These are phyloP conservation scores for Phanerodontia chrysosporium DNA, from an alignment of 768 basidiomycete species.

Conservation along the genomic window DNA sequence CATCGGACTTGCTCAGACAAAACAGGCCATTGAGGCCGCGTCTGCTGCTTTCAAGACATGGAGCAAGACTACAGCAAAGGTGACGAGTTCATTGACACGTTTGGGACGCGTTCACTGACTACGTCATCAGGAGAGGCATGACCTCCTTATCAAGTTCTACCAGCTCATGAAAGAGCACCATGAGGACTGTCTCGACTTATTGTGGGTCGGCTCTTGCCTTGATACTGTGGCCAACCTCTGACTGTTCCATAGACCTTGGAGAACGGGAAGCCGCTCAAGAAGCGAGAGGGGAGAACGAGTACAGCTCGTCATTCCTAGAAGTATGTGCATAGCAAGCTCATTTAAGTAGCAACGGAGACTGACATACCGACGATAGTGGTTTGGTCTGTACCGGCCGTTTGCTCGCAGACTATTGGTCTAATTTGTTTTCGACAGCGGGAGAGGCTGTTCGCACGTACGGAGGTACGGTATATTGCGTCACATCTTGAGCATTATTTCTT, in stretches of 20 bases:
- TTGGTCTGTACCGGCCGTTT: conserved; percentile 57
- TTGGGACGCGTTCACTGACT: background rate
- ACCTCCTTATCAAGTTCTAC: conserved; percentile 77
- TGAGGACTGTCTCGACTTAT: conserved; percentile 88
- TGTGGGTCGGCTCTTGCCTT: conserved; percentile 38
- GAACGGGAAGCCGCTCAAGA: conserved; percentile 88
- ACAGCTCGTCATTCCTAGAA: conserved; percentile 84
- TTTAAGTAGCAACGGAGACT: conserved; percentile 8
- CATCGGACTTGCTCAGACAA: conserved; percentile 81
- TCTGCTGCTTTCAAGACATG: conserved; percentile 76
- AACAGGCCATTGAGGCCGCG: conserved; percentile 81
- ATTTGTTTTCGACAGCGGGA: conserved; percentile 35
- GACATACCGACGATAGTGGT: conserved; percentile 53
- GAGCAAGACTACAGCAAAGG: conserved; percentile 83
- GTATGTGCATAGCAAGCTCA: conserved; percentile 34
- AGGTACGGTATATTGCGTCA: conserved; percentile 37
- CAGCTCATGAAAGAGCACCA: conserved; percentile 75
- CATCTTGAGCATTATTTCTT: background rate
- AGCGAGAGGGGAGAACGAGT: conserved; percentile 80
- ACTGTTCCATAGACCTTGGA: conserved; percentile 66
- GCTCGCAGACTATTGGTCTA: background rate
- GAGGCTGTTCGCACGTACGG: conserved; percentile 93
- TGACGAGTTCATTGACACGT: conserved; percentile 25
- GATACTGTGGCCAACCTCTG: background rate
- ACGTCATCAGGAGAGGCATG: conserved; percentile 62